Evolutionary conservation across 495 filamentous ascomycete species (phyloP), one percentile per base, ranked within the genome.

Genomic region (Penicillium taxi): DNA sequence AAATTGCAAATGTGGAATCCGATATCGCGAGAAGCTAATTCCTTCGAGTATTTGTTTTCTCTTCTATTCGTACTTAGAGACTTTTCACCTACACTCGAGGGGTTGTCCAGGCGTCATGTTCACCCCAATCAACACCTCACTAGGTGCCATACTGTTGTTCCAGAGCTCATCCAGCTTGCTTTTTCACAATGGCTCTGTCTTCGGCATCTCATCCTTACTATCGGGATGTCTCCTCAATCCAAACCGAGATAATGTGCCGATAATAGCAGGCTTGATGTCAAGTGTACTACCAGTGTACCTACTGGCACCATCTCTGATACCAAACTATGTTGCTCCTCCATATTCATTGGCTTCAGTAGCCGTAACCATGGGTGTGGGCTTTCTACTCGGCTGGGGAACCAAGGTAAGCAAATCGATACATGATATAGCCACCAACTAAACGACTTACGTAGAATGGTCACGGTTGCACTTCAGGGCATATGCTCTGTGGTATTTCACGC

Each of bases 401-500:
- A 74, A 75, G 58, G 73, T 74, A 47, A 37, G 48, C 9, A 39
- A 15, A 15, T 7, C 17, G 19, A 3, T 4, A 17, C n/a, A 27
- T n/a, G n/a, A 9, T 11, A 31, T 26, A 27, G 21, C 8, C 23
- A 26, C 27, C 24, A 27, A 22, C 38, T 43, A 29, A 44, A 37
- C 13, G 32, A 32, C 16, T 37, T n/a, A 7, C 26, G 19, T 37
- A 73, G 66, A 65, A 62, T 44, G 69, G 66, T 14, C 63, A 63
- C 28, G 75, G 75, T 17, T 79, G 75, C 42, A 77, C 75, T 9
- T 76, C 73, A 2, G 75, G 75, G 20, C 75, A 80, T 48, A 76
- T 80, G 64, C 67, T 80, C 22, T 76, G 73, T 41, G 75, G 75
- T 0, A 38, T 78, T 4, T 66, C 74, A 0, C 70, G 70, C 20